A percentile compares a stretch with the other conserved stretches of the same genome.
Evolutionary conservation across 2,329 filamentous ascomycete species (phyloP).

Genomic region (Fusarium musae): DNA sequence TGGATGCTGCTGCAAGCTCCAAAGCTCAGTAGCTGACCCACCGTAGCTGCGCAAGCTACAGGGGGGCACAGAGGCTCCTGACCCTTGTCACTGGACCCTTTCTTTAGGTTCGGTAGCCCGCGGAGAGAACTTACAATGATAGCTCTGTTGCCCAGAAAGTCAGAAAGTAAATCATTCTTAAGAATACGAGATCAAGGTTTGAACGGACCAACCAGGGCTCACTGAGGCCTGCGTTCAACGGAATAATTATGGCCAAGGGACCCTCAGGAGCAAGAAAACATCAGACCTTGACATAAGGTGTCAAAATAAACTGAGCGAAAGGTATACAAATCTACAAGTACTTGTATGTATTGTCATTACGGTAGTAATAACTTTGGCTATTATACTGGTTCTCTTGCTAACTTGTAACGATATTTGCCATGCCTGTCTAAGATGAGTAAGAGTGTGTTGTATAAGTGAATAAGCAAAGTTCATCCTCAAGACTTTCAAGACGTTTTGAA

Average conservation of each 20-base stretch:
- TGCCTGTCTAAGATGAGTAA: background rate
- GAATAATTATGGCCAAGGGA: background rate
- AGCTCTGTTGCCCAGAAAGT: background rate
- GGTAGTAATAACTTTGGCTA: background rate
- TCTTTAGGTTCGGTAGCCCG: background rate
- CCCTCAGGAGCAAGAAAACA: too few relatives aligned
- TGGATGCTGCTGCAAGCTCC: slow-evolving; percentile 4
- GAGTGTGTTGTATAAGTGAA: background rate
- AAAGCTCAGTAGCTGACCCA: background rate
- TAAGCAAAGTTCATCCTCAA: background rate
- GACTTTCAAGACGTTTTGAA: background rate
- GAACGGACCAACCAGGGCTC: background rate
- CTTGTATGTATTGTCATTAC: background rate
- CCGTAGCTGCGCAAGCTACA: slow-evolving; percentile 27
- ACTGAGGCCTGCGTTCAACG: too few relatives aligned
- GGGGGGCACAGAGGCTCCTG: slow-evolving; percentile 22
- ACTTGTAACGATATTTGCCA: rapidly evolving
- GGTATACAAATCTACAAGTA: too few relatives aligned
- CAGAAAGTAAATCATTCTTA: background rate
- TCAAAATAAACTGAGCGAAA: too few relatives aligned
- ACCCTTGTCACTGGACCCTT: slow-evolving; percentile 27
- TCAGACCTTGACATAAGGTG: too few relatives aligned
- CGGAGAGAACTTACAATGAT: too few relatives aligned
- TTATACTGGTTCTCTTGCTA: too few relatives aligned
- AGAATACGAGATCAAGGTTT: background rate